Evolutionary conservation across 129 eudicot species (phyloP), one percentile per base, ranked within the genome.

Genomic region (Arctium minus): DNA sequence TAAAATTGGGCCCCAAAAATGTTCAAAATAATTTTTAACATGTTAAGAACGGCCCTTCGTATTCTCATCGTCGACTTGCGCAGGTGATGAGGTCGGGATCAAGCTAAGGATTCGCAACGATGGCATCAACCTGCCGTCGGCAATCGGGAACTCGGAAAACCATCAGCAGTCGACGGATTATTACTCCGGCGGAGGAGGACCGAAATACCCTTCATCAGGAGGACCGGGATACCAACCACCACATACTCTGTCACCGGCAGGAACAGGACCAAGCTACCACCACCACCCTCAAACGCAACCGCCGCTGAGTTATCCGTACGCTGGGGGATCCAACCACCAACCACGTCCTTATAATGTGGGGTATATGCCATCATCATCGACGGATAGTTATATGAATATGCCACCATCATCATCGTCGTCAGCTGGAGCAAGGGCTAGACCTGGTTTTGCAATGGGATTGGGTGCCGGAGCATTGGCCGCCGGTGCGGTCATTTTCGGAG

Each of bases 381-480:
- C 77, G 1, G 65, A 79, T 70, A 82, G 85, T 79, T 94, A 92
- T 76, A 77, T 89, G 62, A 89, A 89, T 82, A 89, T 92, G 96
- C 96, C 97, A 73, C 70, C 89, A 39, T 72, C 88, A 44, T 85
- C 93, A 1, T 91, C 88, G 7, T 88, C 87, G 7, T 88, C 87
- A 42, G 72, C 87, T 18, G 92, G 93, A 80, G 81, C 80, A 1
- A 79, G 81, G 15, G 79, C 40, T 37, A 85, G 93, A 73, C 88
- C 91, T 46, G 95, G 97, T 75, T 90, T 94, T 50, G 97, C 90
- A 60, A 85, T 86, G 92, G 97, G 97, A 71, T 56, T 92, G 75
- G 98, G 98, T 42, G 98, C 96, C 1, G 98, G 98, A 82, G 97
- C 96, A 40, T 83, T 94, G 85, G 98, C 97, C 42, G 96, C 98